Base-by-base conservation (phyloP, 192 early-diverging fungal species). In the Blastocladiella britannica region DNA sequence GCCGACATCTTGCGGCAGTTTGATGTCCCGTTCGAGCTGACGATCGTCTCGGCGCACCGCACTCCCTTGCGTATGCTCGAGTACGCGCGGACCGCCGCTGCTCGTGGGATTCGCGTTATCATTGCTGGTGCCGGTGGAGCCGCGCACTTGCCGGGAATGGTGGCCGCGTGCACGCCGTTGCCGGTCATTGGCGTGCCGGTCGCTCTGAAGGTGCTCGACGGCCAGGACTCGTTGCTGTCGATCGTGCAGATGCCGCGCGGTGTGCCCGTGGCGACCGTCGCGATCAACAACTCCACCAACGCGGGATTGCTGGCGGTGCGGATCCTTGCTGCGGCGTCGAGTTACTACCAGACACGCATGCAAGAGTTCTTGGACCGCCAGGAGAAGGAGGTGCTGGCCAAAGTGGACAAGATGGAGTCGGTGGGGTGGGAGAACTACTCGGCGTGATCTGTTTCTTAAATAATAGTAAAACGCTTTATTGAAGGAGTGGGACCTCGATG, bases 201-300 rank as follows among this genome's bases (percentile, higher is more conserved):
- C 28, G 89, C 89, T 51, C 82, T 91, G 30, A 88, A 82, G 62
- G 77, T 79, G 25, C 73, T 99, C 28, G 93, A 97, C 57, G 95
- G 95, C 37, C 84, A 93, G 29, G 95, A 99, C 65, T 99, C 95
- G 27, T 70, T 99, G 55, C 81, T 93, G 58, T 93, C 89, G 30
- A 99, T 99, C 65, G 92, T 97, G 20, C 95, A 99, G 70, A 99
- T 99, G 95, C 95, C 95, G 55, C 86, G 95, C 53, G 95, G 95
- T 52, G 82, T 99, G 26, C 95, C 95, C 4, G 95, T 99, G 2
- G 95, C 95, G 2, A 99, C 95, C 5, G 91, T 99, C 4, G 95
- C 95, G 18, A 94, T 99, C 66, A 91, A 95, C 68, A 99, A 99
- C 70, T 81, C 91, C 29, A 88, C 85, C 55, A 99, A 99, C 55